These are phyloP conservation scores for Chenopodium berlandieri DNA, from an alignment of 148 eudicot genomes.

Conservation along the genomic window DNA sequence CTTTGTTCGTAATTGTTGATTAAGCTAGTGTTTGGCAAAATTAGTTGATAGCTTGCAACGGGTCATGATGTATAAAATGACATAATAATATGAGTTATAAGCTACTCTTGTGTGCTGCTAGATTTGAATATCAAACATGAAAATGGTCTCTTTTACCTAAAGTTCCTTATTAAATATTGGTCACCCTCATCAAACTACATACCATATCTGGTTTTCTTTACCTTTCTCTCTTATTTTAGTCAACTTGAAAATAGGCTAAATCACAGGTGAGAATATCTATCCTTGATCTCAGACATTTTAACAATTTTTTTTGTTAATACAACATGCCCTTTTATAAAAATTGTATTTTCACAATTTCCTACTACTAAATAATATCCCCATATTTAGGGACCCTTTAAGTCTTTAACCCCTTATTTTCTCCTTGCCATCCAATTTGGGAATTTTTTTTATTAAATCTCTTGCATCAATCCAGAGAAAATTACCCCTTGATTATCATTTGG, in stretches of 20 bases:
- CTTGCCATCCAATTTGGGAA: constrained; percentile 13
- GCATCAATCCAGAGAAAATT: constrained; percentile 7
- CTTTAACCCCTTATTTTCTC: constrained; percentile 21
- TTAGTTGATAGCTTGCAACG: background rate
- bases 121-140: too few species aligned
- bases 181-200: background rate
- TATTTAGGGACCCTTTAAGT: background rate
- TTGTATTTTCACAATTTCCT: background rate
- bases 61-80: too few species aligned
- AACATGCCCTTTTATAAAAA: background rate
- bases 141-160: background rate
- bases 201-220: background rate
- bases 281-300: background rate
- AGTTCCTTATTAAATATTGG: background rate
- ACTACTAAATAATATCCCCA: constrained; percentile 15
- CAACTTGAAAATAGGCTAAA: constrained; percentile 15
- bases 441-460: too few species aligned
- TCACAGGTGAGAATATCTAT: constrained; percentile 6
- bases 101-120: too few species aligned
- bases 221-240: background rate
- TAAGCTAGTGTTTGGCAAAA: background rate
- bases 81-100: too few species aligned
- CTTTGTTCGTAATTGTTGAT: background rate
- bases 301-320: background rate
- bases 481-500: constrained; percentile 7